Conservation (phyloP, 2,329 filamentous ascomycete species). For the Neopestalotiopsis sp. region DNA sequence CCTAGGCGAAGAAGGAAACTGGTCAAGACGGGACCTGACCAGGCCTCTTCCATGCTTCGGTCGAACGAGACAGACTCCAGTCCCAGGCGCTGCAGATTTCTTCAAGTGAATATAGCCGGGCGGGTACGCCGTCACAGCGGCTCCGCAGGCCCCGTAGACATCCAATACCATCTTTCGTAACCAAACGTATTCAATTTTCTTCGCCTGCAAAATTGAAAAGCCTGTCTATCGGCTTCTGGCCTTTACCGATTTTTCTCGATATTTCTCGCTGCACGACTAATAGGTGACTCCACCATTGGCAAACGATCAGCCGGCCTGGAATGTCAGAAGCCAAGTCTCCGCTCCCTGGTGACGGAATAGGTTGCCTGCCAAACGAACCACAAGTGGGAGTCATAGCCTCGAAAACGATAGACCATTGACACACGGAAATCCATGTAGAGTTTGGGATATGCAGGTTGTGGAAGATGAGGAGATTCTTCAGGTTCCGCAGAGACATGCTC, state of each 20-base stretch:
- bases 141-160: neutral
- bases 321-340: constrained; percentile 2
- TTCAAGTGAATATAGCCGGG: neutral
- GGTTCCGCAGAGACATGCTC: constrained; percentile 6
- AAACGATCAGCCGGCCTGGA: neutral
- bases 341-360: constrained; percentile 9
- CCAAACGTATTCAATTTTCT: neutral
- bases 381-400: constrained; percentile 15
- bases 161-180: neutral
- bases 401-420: constrained; percentile 8
- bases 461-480: neutral
- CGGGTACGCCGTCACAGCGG: neutral
- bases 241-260: neutral
- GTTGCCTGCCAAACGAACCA: neutral
- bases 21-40: neutral
- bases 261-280: constrained; percentile 1
- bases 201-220: neutral
- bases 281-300: neutral
- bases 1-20: neutral
- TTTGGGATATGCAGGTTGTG: constrained; percentile 9
- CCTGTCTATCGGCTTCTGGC: neutral
- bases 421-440: constrained; percentile 12
- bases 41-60: neutral
- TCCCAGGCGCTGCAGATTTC: neutral
- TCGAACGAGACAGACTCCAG: neutral